These are phyloP conservation scores for Boletellus sp. DNA, from an alignment of 768 basidiomycete genomes.

Conservation along the genomic window DNA sequence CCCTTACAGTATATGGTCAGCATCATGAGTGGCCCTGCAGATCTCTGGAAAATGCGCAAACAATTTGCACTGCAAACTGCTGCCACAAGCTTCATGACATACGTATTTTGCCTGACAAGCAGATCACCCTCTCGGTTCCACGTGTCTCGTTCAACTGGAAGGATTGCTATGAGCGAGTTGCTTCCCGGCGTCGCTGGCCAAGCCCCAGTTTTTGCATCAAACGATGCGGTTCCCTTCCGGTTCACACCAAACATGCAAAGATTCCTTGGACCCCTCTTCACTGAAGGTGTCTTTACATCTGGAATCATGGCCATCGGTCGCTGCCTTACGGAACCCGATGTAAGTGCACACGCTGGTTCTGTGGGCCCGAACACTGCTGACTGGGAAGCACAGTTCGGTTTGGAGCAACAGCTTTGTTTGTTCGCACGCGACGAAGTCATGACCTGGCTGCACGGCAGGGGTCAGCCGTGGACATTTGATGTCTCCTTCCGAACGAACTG, in stretches of 20 bases:
- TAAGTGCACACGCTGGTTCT: constrained; percentile 30
- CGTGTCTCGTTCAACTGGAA: constrained; percentile 83
- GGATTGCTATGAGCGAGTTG: constrained; percentile 90
- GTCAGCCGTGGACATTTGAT: constrained; percentile 57
- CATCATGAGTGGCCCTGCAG: constrained; percentile 77
- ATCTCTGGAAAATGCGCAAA: constrained; percentile 96
- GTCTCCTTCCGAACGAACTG: constrained; percentile 54
- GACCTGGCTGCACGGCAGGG: constrained; percentile 62
- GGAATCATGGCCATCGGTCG: constrained; percentile 90
- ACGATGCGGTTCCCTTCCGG: constrained; percentile 93
- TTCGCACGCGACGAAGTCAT: constrained; percentile 93
- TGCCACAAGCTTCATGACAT: constrained; percentile 88
- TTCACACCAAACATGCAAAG: constrained; percentile 95
- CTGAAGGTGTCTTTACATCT: constrained; percentile 84
- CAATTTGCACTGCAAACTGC: constrained; percentile 92
- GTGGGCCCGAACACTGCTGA: neutral
- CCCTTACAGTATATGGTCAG: constrained; percentile 78
- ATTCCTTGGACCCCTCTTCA: constrained; percentile 84
- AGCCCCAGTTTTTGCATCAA: constrained; percentile 67
- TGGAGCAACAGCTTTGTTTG: constrained; percentile 88
- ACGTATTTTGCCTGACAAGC: constrained; percentile 77
- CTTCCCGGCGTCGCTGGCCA: constrained; percentile 59
- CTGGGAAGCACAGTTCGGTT: constrained; percentile 59
- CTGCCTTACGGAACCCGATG: constrained; percentile 89
- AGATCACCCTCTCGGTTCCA: constrained; percentile 84